phyloP scores from a whole-genome alignment of 768 basidiomycete species.

The Mycena crocata region DNA sequence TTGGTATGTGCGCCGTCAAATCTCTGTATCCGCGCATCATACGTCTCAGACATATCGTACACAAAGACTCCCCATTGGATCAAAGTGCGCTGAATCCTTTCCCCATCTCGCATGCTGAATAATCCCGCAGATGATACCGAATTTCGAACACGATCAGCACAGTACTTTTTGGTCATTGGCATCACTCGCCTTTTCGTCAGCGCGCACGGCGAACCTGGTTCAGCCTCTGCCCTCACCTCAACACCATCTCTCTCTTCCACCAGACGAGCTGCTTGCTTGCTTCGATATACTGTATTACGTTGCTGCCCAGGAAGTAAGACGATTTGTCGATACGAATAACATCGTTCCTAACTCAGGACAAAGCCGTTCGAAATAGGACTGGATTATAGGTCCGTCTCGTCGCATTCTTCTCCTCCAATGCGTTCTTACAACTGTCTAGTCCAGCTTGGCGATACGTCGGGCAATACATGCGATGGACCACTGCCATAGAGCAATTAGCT shows the following conservation, averaged over 20 bases:
- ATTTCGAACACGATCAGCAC: conserved; percentile 36
- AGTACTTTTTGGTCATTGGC: conserved; percentile 41
- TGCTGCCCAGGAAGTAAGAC: conserved; percentile 37
- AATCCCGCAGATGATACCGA: conserved; percentile 31
- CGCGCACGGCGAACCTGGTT: conserved; percentile 26
- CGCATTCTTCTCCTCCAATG: neutral
- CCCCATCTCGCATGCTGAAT: neutral
- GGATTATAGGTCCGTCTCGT: conserved; percentile 38
- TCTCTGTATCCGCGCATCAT: neutral
- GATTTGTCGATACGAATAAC: neutral
- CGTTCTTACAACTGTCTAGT: conserved; percentile 27
- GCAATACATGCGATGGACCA: conserved; percentile 45
- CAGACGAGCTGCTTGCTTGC: conserved; percentile 40
- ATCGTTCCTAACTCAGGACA: neutral
- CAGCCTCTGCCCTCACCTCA: conserved; percentile 31
- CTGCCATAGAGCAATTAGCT: conserved; percentile 39
- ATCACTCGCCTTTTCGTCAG: conserved; percentile 32
- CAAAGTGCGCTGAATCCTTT: conserved; percentile 26
- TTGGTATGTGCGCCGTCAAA: conserved; percentile 32
- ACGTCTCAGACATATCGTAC: conserved; percentile 41
- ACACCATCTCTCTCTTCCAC: conserved; percentile 30
- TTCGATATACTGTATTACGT: conserved; percentile 41
- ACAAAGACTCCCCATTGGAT: conserved; percentile 37
- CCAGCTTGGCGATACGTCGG: conserved; percentile 51
- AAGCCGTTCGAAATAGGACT: conserved; percentile 44